Conservation (phyloP, 495 filamentous ascomycete genomes). For the Penicillium steckii region DNA sequence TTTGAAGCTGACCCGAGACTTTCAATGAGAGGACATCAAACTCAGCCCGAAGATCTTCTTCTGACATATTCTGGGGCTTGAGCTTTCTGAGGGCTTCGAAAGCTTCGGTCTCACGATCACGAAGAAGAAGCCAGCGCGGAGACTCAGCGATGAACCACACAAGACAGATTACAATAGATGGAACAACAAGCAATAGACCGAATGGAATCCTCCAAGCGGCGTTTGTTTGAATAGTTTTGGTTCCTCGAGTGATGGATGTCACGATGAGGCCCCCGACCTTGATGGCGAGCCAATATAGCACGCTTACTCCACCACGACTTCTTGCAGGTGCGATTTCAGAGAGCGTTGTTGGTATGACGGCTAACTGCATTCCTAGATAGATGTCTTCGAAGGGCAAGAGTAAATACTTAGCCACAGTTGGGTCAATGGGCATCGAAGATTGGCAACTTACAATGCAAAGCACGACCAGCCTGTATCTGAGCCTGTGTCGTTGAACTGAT, state of each 20-base stretch:
- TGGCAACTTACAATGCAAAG: slow-evolving; percentile 25
- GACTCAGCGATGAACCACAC: slow-evolving; percentile 37
- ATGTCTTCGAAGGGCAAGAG: not conserved
- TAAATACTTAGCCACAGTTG: not conserved
- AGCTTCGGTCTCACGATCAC: slow-evolving; percentile 28
- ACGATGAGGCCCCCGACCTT: slow-evolving; percentile 28
- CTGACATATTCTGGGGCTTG: slow-evolving; percentile 15
- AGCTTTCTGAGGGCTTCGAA: slow-evolving; percentile 2
- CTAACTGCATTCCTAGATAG: slow-evolving; percentile 39
- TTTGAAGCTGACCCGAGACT: slow-evolving; percentile 10
- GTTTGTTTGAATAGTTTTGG: slow-evolving; percentile 20
- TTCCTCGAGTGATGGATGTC: slow-evolving; percentile 29
- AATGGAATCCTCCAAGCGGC: slow-evolving; percentile 33
- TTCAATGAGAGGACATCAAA: slow-evolving; percentile 7
- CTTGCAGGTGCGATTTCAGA: slow-evolving; percentile 34
- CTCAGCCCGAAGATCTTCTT: slow-evolving; percentile 8
- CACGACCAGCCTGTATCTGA: slow-evolving; percentile 33
- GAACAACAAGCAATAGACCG: slow-evolving; percentile 28
- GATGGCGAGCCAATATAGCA: slow-evolving; percentile 27
- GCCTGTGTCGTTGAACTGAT: slow-evolving; percentile 25
- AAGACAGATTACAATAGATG: slow-evolving; percentile 17
- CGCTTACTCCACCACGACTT: slow-evolving; percentile 33
- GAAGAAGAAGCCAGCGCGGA: slow-evolving; percentile 33
- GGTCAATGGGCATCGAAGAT: not conserved
- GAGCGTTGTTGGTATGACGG: slow-evolving; percentile 28